These are phyloP conservation scores for Selaginella tamariscina DNA, from an alignment of 75 land plant species.

Conservation along the genomic window DNA sequence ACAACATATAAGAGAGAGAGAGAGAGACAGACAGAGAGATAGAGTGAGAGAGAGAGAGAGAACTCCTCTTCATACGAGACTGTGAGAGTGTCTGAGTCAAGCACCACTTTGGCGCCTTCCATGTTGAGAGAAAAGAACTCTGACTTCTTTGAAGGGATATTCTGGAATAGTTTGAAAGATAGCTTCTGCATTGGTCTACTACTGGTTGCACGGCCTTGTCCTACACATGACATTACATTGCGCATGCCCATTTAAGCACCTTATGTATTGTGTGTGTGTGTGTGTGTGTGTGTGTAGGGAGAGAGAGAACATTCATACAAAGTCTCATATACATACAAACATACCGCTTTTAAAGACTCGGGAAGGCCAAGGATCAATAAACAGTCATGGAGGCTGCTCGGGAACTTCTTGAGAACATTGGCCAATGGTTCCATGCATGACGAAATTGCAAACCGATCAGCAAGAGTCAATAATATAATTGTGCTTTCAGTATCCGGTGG, in stretches of 20 bases:
- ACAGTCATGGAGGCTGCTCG: slow-evolving; percentile 22
- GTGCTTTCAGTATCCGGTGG: slow-evolving; percentile 27
- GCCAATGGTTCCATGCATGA: slow-evolving; percentile 34
- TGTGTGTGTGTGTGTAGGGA: too few species aligned
- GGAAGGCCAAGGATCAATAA: slow-evolving; percentile 28
- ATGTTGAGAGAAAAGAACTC: slow-evolving; percentile 27
- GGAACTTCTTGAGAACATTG: slow-evolving; percentile 16
- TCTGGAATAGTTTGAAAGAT: slow-evolving; percentile 28
- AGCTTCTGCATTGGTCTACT: slow-evolving; percentile 26
- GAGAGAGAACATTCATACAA: too few species aligned
- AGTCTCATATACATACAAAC: too few species aligned
- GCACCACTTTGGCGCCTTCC: slow-evolving; percentile 30
- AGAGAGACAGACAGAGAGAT: too few species aligned
- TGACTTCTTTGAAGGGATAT: slow-evolving; percentile 20
- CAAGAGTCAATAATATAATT: slow-evolving; percentile 24
- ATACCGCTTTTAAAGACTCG: slow-evolving; percentile 30
- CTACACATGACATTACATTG: too few species aligned
- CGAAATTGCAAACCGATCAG: slow-evolving; percentile 33
- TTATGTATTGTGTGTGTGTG: too few species aligned
- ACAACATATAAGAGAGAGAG: too few species aligned
- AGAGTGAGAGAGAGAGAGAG: too few species aligned
- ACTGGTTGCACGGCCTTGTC: slow-evolving; percentile 25
- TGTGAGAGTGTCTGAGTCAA: slow-evolving; percentile 26
- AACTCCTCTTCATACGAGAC: slow-evolving; percentile 35
- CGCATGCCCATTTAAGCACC: too few species aligned